A percentile compares a stretch with the other conserved stretches of the same genome.
Evolutionary conservation across 495 filamentous ascomycete species (phyloP).

Genomic region (Neurospora sp.): DNA sequence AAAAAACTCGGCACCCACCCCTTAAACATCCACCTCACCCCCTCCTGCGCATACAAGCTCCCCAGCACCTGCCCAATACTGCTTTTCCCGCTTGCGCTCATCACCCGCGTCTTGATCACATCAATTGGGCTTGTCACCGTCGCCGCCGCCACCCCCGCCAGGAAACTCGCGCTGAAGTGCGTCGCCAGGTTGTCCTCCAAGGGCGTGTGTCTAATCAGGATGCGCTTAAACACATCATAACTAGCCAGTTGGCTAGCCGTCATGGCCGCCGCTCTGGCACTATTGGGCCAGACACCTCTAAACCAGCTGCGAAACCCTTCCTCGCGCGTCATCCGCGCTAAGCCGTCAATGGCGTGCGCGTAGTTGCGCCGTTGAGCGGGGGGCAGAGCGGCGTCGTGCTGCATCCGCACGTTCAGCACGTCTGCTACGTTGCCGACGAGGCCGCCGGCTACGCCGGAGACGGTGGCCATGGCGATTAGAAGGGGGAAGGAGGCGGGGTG

Average conservation of each 20-base stretch:
- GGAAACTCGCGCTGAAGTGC: conserved; percentile 77
- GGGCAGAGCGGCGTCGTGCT: conserved; percentile 81
- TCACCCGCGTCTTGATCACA: conserved; percentile 93
- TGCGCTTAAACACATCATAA: conserved; percentile 82
- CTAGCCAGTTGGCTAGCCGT: conserved; percentile 82
- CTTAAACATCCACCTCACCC: conserved; percentile 82
- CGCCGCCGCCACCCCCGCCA: conserved; percentile 88
- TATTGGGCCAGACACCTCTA: conserved; percentile 88
- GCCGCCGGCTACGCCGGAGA: conserved; percentile 82
- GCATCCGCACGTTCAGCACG: conserved; percentile 97
- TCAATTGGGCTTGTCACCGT: conserved; percentile 93
- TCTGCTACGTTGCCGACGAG: conserved; percentile 89
- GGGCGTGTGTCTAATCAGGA: conserved; percentile 55
- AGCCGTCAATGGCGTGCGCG: conserved; percentile 75
- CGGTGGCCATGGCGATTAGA: conserved; percentile 69
- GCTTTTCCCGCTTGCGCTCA: conserved; percentile 60
- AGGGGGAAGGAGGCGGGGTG: conserved; percentile 52
- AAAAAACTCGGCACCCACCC: conserved; percentile 98
- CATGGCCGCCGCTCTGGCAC: conserved; percentile 83
- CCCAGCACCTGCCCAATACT: conserved; percentile 49
- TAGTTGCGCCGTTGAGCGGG: conserved; percentile 71
- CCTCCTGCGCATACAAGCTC: conserved; percentile 69
- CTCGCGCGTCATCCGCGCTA: conserved; percentile 70
- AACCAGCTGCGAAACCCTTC: conserved; percentile 69
- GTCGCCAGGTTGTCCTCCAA: conserved; percentile 71